Percentiles rank a stretch among this genome's conserved stretches.
phyloP scores from a whole-genome alignment of 2,329 filamentous ascomycete genomes.

The Ophiostoma montium region DNA sequence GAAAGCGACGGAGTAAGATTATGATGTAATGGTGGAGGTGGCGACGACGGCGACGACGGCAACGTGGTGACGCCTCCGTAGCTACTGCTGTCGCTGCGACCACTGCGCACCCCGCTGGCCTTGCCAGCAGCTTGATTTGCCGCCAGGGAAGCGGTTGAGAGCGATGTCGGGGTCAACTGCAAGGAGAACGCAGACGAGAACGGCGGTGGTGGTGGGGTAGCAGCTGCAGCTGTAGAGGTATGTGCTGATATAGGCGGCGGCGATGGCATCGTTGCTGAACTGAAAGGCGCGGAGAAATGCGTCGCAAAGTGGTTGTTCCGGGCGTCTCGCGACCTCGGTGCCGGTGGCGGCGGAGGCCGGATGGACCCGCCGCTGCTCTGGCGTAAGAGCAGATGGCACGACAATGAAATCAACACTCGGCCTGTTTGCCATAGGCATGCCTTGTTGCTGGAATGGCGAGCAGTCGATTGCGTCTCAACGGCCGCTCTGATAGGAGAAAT shows the following conservation, averaged over 20 bases:
- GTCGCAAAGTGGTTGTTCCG: conserved; percentile 42
- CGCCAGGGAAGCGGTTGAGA: conserved; percentile 4
- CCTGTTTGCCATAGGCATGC: no score
- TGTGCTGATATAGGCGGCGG: neutral
- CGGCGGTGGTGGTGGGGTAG: neutral
- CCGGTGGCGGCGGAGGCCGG: conserved; percentile 6
- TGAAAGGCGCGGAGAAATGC: conserved; percentile 23
- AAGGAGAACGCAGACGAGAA: conserved; percentile 5
- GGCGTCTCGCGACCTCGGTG: conserved; percentile 4
- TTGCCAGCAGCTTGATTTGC: conserved; percentile 2
- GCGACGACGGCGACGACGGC: neutral
- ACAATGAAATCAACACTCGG: no score
- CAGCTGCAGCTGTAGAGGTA: conserved; percentile 7
- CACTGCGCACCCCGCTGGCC: neutral
- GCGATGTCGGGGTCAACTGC: conserved; percentile 8
- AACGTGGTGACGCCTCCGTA: neutral
- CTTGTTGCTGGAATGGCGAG: no score
- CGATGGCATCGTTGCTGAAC: neutral
- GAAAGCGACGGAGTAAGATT: neutral
- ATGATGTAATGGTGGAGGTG: neutral
- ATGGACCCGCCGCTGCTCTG: conserved; percentile 7
- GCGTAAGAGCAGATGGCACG: neutral
- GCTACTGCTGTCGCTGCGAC: neutral
- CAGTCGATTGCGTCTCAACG: no score
- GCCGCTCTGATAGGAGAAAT: no score